phyloP scores from a whole-genome alignment of 306 rosid genomes.

The Amphicarpaea edgeworthii region DNA sequence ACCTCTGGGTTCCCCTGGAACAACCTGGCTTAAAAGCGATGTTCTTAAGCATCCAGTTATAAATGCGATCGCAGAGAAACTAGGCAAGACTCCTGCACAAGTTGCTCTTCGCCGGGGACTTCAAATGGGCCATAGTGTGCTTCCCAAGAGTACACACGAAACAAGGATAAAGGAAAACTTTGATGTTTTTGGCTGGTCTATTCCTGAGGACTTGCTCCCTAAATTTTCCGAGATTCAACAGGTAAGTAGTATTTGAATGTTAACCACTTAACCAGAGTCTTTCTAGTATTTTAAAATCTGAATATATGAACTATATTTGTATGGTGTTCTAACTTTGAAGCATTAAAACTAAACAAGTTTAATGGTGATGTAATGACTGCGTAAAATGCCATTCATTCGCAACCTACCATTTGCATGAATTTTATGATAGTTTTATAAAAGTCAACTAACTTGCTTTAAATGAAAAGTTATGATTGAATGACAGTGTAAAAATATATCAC shows the following conservation, averaged over 20 bases:
- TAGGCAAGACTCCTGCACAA: conserved; percentile 81
- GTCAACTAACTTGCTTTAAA: too few relatives aligned
- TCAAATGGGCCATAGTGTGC: conserved; percentile 77
- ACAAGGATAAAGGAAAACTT: conserved; percentile 71
- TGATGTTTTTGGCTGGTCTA: conserved; percentile 74
- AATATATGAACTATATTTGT: neutral
- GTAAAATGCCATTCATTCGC: too few relatives aligned
- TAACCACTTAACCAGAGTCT: conserved; percentile 3
- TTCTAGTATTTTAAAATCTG: conserved; percentile 20
- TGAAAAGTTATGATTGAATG: too few relatives aligned
- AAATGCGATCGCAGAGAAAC: conserved; percentile 54
- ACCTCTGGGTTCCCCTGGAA: conserved; percentile 82
- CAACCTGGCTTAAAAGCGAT: conserved; percentile 72
- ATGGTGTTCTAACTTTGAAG: neutral
- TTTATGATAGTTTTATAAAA: too few relatives aligned
- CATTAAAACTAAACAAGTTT: neutral
- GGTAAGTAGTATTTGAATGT: conserved; percentile 45
- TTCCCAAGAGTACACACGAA: conserved; percentile 82
- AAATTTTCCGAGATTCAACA: conserved; percentile 67
- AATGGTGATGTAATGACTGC: neutral
- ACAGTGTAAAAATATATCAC: too few relatives aligned
- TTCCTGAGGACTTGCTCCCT: conserved; percentile 64
- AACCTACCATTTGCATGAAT: too few relatives aligned
- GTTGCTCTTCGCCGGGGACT: conserved; percentile 88
- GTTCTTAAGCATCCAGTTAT: conserved; percentile 71